phyloP scores from a whole-genome alignment of 2,329 filamentous ascomycete species.

The Aspergillus transmontanensis region DNA sequence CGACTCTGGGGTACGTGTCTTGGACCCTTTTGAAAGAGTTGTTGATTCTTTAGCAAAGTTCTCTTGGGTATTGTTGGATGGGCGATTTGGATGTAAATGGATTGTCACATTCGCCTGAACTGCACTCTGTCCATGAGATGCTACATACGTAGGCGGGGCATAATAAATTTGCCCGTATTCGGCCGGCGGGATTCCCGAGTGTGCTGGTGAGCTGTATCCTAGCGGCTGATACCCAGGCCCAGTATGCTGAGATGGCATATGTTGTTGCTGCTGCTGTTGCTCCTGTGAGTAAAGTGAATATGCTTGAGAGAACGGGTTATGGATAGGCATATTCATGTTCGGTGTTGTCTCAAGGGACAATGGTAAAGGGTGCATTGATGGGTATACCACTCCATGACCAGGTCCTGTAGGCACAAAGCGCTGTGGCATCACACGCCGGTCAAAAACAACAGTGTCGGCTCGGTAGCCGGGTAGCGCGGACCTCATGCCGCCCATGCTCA shows the following conservation, averaged over 20 bases:
- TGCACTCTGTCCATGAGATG: constrained; percentile 21
- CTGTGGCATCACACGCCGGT: constrained; percentile 30
- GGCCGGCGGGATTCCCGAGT: constrained; percentile 16
- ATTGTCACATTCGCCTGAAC: constrained; percentile 5
- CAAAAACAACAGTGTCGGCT: constrained; percentile 27
- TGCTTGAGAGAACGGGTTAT: constrained; percentile 26
- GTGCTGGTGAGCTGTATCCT: constrained; percentile 22
- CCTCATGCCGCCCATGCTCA: constrained; percentile 34
- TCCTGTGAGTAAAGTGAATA: constrained; percentile 34
- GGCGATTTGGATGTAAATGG: constrained; percentile 9
- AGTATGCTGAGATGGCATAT: not conserved
- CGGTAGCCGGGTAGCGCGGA: constrained; percentile 32
- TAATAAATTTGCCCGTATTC: constrained; percentile 32
- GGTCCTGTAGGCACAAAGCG: constrained; percentile 28
- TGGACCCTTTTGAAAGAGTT: not conserved
- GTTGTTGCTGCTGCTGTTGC: constrained; percentile 26
- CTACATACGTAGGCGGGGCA: constrained; percentile 24
- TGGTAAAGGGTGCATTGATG: constrained; percentile 29
- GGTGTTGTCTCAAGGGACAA: constrained; percentile 22
- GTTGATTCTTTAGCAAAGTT: constrained; percentile 1
- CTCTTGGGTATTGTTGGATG: constrained; percentile 9
- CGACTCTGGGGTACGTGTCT: constrained; percentile 1
- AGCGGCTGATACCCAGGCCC: constrained; percentile 25
- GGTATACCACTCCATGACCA: constrained; percentile 33
- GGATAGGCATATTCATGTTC: constrained; percentile 26